Conservation (phyloP, 75 land plant species). For the Pseudotsuga menziesii region DNA sequence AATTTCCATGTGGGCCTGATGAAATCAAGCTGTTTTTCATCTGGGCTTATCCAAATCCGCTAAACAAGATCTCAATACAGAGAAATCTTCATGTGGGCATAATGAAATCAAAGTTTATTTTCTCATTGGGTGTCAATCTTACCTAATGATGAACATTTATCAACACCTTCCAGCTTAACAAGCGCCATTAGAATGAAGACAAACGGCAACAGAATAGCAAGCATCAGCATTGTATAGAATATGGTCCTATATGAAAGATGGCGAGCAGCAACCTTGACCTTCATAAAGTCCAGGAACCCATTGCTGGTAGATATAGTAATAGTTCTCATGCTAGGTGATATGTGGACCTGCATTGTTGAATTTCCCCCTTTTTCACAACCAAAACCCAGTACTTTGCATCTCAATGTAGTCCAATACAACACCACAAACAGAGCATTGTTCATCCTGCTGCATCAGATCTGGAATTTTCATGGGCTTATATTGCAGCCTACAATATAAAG, state of each 20-base stretch:
- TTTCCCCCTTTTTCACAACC: neutral
- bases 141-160: slow-evolving; percentile 80
- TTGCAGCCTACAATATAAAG: slow-evolving; percentile 1
- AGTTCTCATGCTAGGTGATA: slow-evolving; percentile 97
- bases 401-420: neutral
- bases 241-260: slow-evolving; percentile 75
- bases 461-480: neutral
- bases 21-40: neutral
- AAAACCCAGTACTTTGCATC: neutral
- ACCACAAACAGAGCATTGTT: neutral
- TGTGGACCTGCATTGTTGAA: slow-evolving; percentile 67
- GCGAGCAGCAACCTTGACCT: slow-evolving; percentile 82
- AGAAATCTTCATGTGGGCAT: neutral
- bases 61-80: neutral
- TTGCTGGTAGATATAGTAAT: slow-evolving; percentile 78
- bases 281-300: slow-evolving; percentile 83
- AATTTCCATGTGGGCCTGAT: too few relatives aligned
- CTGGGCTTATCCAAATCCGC: too few relatives aligned
- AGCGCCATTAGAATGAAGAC: slow-evolving; percentile 83
- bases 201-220: slow-evolving; percentile 80
- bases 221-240: slow-evolving; percentile 66
- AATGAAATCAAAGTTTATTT: neutral
- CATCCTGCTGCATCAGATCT: neutral
- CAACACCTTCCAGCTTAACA: slow-evolving; percentile 69
- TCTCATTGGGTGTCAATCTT: slow-evolving; percentile 17